These are phyloP conservation scores for Neurospora tetrasperma DNA, from an alignment of 495 filamentous ascomycete species.

Conservation along the genomic window DNA sequence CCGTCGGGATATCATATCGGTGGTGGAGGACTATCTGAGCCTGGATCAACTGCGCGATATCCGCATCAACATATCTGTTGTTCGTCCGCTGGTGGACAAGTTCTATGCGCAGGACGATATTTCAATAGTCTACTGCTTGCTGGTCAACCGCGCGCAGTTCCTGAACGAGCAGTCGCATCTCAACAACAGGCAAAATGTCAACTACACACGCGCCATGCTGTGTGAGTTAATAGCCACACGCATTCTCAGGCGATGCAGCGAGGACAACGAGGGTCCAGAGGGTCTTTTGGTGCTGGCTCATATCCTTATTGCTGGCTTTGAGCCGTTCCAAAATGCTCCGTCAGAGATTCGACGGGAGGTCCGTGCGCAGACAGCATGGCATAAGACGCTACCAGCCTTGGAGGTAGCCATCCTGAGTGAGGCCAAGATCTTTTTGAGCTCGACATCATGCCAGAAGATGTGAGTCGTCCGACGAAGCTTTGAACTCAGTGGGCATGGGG, in stretches of 20 bases:
- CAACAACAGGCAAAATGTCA: conserved; percentile 58
- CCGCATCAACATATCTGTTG: conserved; percentile 58
- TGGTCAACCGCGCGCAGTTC: conserved; percentile 63
- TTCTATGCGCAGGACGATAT: conserved; percentile 59
- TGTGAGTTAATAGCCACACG: conserved; percentile 60
- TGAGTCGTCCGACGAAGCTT: conserved; percentile 14
- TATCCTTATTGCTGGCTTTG: conserved; percentile 62
- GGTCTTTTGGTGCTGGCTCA: conserved; percentile 56
- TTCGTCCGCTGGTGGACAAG: conserved; percentile 59
- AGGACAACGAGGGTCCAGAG: conserved; percentile 50
- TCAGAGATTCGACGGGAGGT: conserved; percentile 42
- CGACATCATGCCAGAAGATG: conserved; percentile 58
- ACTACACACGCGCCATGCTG: conserved; percentile 52
- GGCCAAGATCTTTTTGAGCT: conserved; percentile 55
- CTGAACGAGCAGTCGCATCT: conserved; percentile 54
- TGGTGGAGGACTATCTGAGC: conserved; percentile 44
- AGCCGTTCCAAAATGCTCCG: conserved; percentile 62
- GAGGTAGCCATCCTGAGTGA: conserved; percentile 64
- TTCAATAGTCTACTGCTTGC: conserved; percentile 57
- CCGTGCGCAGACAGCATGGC: conserved; percentile 34
- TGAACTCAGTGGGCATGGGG: background rate
- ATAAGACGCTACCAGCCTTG: conserved; percentile 54
- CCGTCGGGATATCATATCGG: conserved; percentile 39
- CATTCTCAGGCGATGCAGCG: conserved; percentile 55
- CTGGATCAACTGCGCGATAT: conserved; percentile 58